Evolutionary conservation across 139 green algal species (phyloP).

Genomic region (Micractinium conductrix): DNA sequence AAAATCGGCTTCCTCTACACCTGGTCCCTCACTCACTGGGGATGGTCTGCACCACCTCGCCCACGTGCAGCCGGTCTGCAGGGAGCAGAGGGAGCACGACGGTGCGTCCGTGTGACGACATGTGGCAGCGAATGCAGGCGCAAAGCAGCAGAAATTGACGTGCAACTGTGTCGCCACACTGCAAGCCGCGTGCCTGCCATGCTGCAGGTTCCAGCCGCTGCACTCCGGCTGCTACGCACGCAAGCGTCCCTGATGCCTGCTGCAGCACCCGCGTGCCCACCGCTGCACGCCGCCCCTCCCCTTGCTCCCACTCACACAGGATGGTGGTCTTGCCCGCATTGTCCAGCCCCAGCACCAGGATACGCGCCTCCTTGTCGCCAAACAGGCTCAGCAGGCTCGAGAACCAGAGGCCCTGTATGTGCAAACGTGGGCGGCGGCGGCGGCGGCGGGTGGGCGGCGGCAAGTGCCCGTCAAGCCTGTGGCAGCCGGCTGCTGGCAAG

Average conservation of each 20-base stretch:
- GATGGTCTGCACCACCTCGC: slow-evolving; percentile 98
- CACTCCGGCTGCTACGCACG: no score
- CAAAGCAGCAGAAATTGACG: no score
- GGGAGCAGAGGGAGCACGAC: neutral
- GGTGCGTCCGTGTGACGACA: no score
- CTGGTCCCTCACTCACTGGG: slow-evolving; percentile 95
- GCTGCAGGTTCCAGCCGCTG: no score
- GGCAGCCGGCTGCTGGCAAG: no score
- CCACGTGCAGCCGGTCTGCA: slow-evolving; percentile 95
- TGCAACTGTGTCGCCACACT: no score
- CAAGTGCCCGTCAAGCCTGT: no score
- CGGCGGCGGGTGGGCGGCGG: neutral
- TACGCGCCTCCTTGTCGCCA: slow-evolving; percentile 95
- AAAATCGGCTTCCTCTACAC: no score
- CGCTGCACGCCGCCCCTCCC: neutral
- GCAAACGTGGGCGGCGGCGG: neutral
- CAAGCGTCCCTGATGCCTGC: no score
- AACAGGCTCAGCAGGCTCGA: slow-evolving; percentile 90
- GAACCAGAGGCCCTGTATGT: slow-evolving; percentile 92
- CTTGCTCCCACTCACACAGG: slow-evolving; percentile 79
- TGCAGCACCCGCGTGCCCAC: neutral
- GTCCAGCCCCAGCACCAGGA: slow-evolving; percentile 97
- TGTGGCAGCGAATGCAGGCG: no score
- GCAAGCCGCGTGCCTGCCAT: no score
- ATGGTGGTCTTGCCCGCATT: slow-evolving; percentile 99